A percentile compares a stretch with the other conserved stretches of the same genome.
These are phyloP conservation scores for Cyberlindnera americana DNA, from an alignment of 805 yeast species.

Conservation along the genomic window DNA sequence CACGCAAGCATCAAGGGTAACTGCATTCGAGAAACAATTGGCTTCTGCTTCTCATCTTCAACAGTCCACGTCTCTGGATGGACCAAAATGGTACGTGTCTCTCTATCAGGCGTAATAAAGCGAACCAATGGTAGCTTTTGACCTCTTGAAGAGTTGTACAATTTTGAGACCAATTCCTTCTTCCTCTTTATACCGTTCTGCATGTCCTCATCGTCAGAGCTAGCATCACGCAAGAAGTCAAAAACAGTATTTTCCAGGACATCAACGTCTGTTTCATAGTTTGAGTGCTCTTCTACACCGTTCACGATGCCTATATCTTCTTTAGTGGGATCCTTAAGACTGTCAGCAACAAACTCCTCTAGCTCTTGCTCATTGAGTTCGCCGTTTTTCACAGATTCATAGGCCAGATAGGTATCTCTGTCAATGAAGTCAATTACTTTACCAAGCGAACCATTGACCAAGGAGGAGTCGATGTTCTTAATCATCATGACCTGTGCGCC, in stretches of 20 bases:
- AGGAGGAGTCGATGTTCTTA: slow-evolving; percentile 65
- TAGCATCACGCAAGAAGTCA: slow-evolving; percentile 37
- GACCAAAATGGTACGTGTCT: slow-evolving; percentile 69
- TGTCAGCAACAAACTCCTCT: slow-evolving; percentile 1
- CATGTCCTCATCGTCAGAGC: slow-evolving; percentile 27
- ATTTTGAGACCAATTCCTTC: slow-evolving; percentile 37
- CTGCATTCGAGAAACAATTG: slow-evolving; percentile 71
- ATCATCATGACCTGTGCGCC: slow-evolving; percentile 84
- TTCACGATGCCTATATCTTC: slow-evolving; percentile 3
- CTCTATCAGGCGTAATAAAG: slow-evolving; percentile 68
- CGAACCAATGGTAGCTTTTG: slow-evolving; percentile 71
- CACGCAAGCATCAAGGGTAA: slow-evolving; percentile 91
- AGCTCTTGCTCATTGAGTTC: slow-evolving; percentile 19
- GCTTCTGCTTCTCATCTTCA: slow-evolving; percentile 67
- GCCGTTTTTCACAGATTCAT: slow-evolving; percentile 25
- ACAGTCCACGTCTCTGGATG: slow-evolving; percentile 80
- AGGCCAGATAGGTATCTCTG: slow-evolving; percentile 44
- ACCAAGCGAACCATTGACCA: slow-evolving; percentile 79
- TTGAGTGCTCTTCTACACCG: neutral
- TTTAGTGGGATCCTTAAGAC: neutral
- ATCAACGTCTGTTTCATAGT: slow-evolving; percentile 6
- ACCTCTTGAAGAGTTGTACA: slow-evolving; percentile 43
- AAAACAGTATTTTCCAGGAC: slow-evolving; percentile 45
- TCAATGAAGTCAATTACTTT: slow-evolving; percentile 58
- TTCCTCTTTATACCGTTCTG: slow-evolving; percentile 43